phyloP scores from a whole-genome alignment of 768 basidiomycete genomes.

The Macrolepiota albuminosa region DNA sequence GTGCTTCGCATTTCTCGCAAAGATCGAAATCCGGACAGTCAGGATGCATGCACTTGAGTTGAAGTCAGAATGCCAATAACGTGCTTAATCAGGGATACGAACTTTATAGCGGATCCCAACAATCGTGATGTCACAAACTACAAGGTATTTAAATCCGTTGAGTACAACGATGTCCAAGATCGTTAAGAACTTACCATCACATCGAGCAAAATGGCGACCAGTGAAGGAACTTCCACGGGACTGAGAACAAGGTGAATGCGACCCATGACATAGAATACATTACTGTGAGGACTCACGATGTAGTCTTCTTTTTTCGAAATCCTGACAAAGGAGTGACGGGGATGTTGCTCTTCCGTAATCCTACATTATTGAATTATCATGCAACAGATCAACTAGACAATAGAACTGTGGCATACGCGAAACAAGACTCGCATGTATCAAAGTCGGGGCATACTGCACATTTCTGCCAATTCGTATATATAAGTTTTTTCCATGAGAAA shows the following conservation, averaged over 20 bases:
- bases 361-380: constrained; percentile 23
- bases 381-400: background rate
- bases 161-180: background rate
- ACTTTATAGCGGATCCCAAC: constrained; percentile 72
- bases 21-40: constrained; percentile 79
- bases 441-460: constrained; percentile 81
- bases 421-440: constrained; percentile 71
- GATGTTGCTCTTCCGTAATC: constrained; percentile 72
- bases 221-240: constrained; percentile 14
- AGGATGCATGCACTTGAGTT: constrained; percentile 68
- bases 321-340: constrained; percentile 67
- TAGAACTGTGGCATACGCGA: constrained; percentile 34
- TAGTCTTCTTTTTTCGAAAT: constrained; percentile 49
- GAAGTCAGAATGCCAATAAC: background rate
- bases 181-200: constrained; percentile 40
- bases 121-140: constrained; percentile 49
- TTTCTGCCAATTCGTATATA: constrained; percentile 44
- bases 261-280: background rate
- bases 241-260: constrained; percentile 14
- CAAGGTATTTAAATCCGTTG: background rate
- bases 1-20: constrained; percentile 73
- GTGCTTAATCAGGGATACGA: constrained; percentile 4
- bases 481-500: background rate
- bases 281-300: constrained; percentile 38
- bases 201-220: constrained; percentile 50